phyloP scores from a whole-genome alignment of 2,329 filamentous ascomycete genomes.

The Alternaria triticina region DNA sequence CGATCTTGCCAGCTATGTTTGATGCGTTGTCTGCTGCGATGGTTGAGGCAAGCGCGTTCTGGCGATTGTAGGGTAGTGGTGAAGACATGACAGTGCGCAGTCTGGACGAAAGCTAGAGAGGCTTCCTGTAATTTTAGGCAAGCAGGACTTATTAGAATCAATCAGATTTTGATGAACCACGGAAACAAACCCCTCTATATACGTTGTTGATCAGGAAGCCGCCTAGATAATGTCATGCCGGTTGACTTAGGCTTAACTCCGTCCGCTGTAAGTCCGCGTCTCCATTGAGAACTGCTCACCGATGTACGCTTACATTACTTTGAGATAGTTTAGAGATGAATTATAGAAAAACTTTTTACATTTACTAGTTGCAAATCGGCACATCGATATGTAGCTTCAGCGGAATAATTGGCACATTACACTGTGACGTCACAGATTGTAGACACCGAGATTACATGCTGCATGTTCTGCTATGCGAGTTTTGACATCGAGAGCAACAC shows the following conservation, averaged over 20 bases:
- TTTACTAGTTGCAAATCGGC: not conserved
- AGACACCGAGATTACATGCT: not conserved
- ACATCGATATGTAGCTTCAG: not conserved
- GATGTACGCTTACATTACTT: not conserved
- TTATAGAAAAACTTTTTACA: not conserved
- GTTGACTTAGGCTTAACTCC: not conserved
- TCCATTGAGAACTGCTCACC: not conserved
- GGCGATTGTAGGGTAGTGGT: conserved; percentile 28
- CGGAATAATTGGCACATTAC: not conserved
- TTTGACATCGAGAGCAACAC: not conserved
- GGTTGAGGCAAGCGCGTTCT: conserved; percentile 28
- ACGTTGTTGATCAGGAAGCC: not conserved
- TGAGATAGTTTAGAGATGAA: not conserved
- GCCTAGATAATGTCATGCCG: not conserved
- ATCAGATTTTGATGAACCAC: not conserved
- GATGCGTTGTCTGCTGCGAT: conserved; percentile 52
- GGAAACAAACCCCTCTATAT: not conserved
- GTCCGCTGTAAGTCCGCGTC: not conserved
- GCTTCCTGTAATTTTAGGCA: not conserved
- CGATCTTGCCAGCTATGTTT: conserved; percentile 53
- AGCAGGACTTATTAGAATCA: not conserved
- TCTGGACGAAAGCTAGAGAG: not conserved
- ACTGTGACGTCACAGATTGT: not conserved
- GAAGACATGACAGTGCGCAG: conserved; percentile 8
- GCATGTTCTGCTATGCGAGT: not conserved